Base-by-base conservation (phyloP, 2,329 filamentous ascomycete genomes). In the Colletotrichum chlorophyti region DNA sequence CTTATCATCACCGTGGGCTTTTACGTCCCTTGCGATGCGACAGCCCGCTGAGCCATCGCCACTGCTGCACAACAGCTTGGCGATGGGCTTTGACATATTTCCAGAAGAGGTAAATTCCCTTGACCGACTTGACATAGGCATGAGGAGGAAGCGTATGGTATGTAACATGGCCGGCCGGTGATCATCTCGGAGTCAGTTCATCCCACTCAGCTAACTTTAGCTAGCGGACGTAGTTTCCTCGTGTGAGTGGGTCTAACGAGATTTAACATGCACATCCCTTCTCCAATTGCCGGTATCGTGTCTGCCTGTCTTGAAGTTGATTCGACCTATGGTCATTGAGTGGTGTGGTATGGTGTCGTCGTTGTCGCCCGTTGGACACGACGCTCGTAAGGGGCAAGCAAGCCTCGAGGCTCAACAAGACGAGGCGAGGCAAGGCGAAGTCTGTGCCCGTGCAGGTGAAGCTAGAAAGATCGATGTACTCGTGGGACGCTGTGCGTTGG, bases 191-290 rank as follows among this genome's bases (percentile, higher is more conserved):
- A 60, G 52, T 60, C 45, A 50, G 57, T 60, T 60, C 57, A 60
- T 60, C 57, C 57, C 43, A 55, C 57, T 48, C 52, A 49, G 57
- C 51, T 55, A 45, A 55, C 37, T 60, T 60, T 57, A 49, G 52
- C 57, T 45, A 57, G 26, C 32, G 50, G 51, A 55, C 38, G 57
- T 41, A 47, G 57, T 55, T 49, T 57, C 52, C 57, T 57, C 51
- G 51, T 60, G 51, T 60, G 57, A 47, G 57, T 60, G 57, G 57
- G 57, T 60, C 51, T 60, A 45, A 60, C 57, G 57, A 60, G 38
- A 55, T 55, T 60, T 45, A 60, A 46, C 43, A 57, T 49, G 57
- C 57, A 49, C 31, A 60, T 57, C 57, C 57, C 45, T 60, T 24
- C n/a, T n/a, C n/a, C 51, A 50, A 57, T 52, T 60, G 57, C 51